phyloP scores from a whole-genome alignment of 352 stramenopile genomes.

The Phytophthora pini region DNA sequence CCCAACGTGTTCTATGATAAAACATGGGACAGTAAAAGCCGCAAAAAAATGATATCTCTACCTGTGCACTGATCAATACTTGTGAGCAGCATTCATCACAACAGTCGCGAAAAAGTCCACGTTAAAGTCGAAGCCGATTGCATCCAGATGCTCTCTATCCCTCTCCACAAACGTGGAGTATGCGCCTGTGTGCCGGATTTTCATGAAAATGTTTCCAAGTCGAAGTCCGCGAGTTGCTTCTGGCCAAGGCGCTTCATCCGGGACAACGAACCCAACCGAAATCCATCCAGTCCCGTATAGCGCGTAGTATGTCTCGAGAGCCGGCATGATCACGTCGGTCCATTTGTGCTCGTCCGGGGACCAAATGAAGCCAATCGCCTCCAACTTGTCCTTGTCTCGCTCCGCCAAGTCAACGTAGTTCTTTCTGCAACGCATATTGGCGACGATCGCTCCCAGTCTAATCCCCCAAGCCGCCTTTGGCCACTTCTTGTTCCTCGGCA shows the following conservation, averaged over 20 bases:
- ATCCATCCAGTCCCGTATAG: conserved; percentile 44
- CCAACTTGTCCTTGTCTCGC: conserved; percentile 44
- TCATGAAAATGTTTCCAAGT: conserved; percentile 61
- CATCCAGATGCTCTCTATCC: conserved; percentile 51
- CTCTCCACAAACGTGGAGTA: conserved; percentile 54
- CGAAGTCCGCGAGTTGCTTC: conserved; percentile 38
- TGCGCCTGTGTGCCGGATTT: conserved; percentile 50
- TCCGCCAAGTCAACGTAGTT: conserved; percentile 46
- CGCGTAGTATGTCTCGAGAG: conserved; percentile 40
- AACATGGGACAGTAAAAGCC: no score
- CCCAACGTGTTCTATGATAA: no score
- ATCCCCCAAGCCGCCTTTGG: conserved; percentile 19
- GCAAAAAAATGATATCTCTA: no score
- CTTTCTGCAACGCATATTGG: conserved; percentile 42
- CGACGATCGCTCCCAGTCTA: conserved; percentile 30
- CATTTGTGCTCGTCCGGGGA: conserved; percentile 53
- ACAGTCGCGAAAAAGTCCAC: no score
- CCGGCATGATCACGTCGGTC: conserved; percentile 54
- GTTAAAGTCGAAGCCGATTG: conserved; percentile 45
- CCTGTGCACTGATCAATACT: no score
- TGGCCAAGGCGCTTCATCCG: conserved; percentile 44
- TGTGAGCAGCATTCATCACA: no score
- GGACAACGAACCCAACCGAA: conserved; percentile 45
- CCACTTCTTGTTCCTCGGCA: conserved; percentile 22
- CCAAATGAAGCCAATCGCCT: conserved; percentile 62